Evolutionary conservation across 495 filamentous ascomycete species (phyloP).

Genomic region (Trichoderma orchidacearum): DNA sequence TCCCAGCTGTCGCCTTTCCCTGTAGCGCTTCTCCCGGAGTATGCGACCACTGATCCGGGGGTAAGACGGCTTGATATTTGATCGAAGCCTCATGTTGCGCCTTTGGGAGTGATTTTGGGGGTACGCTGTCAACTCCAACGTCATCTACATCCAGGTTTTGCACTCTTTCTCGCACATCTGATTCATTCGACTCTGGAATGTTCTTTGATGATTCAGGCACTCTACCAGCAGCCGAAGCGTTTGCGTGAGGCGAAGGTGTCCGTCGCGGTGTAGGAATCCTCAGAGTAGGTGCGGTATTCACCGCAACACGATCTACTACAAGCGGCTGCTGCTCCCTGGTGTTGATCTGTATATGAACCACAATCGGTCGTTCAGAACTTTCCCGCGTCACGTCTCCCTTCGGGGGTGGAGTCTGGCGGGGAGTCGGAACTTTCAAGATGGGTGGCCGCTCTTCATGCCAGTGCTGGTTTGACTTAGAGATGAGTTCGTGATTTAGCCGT

Average conservation of each 20-base stretch:
- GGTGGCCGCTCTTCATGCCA: background rate
- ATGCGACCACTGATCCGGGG: slow-evolving; percentile 17
- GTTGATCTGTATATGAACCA: background rate
- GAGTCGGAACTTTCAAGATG: background rate
- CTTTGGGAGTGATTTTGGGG: slow-evolving; percentile 28
- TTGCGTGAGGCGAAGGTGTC: background rate
- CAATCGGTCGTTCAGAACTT: background rate
- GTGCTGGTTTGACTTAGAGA: background rate
- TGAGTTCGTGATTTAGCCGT: background rate
- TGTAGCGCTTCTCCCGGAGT: slow-evolving; percentile 23
- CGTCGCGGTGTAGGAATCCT: background rate
- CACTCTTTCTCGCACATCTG: background rate
- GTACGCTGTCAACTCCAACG: slow-evolving; percentile 16
- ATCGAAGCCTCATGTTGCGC: slow-evolving; percentile 7
- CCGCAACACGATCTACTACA: background rate
- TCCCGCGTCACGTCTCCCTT: background rate
- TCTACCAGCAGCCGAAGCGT: background rate
- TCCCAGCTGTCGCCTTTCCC: background rate
- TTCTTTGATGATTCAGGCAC: background rate
- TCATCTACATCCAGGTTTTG: background rate
- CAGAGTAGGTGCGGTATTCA: background rate
- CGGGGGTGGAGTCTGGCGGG: background rate
- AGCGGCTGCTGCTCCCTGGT: background rate
- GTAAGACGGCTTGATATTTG: slow-evolving; percentile 26
- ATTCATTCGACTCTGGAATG: background rate